Conservation (phyloP, 2,329 filamentous ascomycete genomes). For the Pyricularia grisea region DNA sequence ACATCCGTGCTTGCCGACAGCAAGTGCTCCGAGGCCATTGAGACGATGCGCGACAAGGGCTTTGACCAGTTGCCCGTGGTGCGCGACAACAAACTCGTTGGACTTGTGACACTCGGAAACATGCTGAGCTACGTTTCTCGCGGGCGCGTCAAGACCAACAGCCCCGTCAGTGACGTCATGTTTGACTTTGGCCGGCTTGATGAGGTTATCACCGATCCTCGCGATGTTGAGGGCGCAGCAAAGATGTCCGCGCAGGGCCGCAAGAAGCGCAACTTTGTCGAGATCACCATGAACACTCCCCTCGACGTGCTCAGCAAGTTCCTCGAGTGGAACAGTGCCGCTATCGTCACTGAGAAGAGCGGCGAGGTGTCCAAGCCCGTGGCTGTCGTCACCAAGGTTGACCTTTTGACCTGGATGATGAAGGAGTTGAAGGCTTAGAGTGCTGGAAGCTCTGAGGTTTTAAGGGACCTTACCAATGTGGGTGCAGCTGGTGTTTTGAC, state of each 20-base stretch:
- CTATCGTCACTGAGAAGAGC: slow-evolving; percentile 75
- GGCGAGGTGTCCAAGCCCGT: slow-evolving; percentile 63
- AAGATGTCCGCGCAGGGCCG: slow-evolving; percentile 16
- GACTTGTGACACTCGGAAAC: slow-evolving; percentile 90
- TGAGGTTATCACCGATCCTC: slow-evolving; percentile 84
- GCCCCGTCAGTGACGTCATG: slow-evolving; percentile 81
- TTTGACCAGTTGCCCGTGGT: slow-evolving; percentile 91
- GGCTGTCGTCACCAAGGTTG: slow-evolving; percentile 93
- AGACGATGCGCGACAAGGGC: slow-evolving; percentile 96
- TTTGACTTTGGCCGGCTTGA: slow-evolving; percentile 86
- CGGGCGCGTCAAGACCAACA: slow-evolving; percentile 66
- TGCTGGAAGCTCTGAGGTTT: not conserved
- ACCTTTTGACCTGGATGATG: slow-evolving; percentile 86
- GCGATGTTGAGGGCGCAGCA: slow-evolving; percentile 38
- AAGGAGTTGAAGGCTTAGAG: slow-evolving; percentile 40
- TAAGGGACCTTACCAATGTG: not conserved
- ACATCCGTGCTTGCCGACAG: slow-evolving; percentile 68
- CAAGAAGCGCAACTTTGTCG: slow-evolving; percentile 67
- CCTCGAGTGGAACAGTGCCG: slow-evolving; percentile 96
- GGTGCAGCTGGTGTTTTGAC: not conserved
- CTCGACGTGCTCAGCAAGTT: slow-evolving; percentile 79
- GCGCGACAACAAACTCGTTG: slow-evolving; percentile 65
- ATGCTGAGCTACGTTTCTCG: slow-evolving; percentile 82
- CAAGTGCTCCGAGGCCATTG: slow-evolving; percentile 77
- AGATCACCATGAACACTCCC: slow-evolving; percentile 87